phyloP scores from a whole-genome alignment of 2,329 filamentous ascomycete species.

The Leptodontidium sp. region DNA sequence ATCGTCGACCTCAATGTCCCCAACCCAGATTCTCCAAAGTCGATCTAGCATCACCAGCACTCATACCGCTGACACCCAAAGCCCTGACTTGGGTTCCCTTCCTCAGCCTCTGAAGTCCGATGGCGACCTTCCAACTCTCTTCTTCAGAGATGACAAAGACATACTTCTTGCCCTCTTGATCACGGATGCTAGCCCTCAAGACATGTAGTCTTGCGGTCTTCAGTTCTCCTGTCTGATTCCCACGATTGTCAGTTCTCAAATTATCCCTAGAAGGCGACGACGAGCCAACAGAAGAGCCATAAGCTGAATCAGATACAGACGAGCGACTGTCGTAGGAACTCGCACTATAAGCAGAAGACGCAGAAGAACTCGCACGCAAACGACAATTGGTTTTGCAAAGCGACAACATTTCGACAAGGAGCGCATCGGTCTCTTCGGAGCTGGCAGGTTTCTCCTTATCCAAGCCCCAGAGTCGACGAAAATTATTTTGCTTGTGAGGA shows the following conservation, averaged over 20 bases:
- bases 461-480: slow-evolving; percentile 50
- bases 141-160: slow-evolving; percentile 70
- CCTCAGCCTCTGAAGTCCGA: slow-evolving; percentile 67
- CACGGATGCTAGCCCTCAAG: slow-evolving; percentile 68
- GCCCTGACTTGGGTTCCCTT: slow-evolving; percentile 67
- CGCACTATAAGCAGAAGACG: slow-evolving; percentile 44
- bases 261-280: slow-evolving; percentile 37
- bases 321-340: slow-evolving; percentile 41
- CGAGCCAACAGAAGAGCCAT: slow-evolving; percentile 43
- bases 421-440: slow-evolving; percentile 72
- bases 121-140: slow-evolving; percentile 73
- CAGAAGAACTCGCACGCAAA: slow-evolving; percentile 53
- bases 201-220: slow-evolving; percentile 66
- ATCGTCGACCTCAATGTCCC: slow-evolving; percentile 23
- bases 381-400: slow-evolving; percentile 72
- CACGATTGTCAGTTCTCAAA: slow-evolving; percentile 38
- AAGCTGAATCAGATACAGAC: slow-evolving; percentile 43
- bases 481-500: slow-evolving; percentile 39
- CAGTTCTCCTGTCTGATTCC: slow-evolving; percentile 60
- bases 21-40: slow-evolving; percentile 67
- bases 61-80: slow-evolving; percentile 65
- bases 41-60: slow-evolving; percentile 59
- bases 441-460: slow-evolving; percentile 51
- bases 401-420: slow-evolving; percentile 67
- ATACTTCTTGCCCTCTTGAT: slow-evolving; percentile 72